Base-by-base conservation (phyloP, 768 basidiomycete genomes). In the Boletus sp. region DNA sequence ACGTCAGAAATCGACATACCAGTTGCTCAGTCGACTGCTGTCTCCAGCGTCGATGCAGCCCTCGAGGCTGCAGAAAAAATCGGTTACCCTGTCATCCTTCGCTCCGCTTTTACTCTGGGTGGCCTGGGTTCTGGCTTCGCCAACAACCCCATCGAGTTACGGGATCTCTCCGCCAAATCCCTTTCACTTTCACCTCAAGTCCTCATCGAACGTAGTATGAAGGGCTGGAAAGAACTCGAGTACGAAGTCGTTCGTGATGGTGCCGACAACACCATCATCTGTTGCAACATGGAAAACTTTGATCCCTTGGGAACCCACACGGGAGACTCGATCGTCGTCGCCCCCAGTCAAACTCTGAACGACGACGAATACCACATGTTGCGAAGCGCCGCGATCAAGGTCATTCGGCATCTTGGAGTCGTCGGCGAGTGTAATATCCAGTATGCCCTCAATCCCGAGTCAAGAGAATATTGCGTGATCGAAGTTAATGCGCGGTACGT, bases 281-380 rank as follows among this genome's bases (percentile, higher is more conserved):
- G 95, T 76, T 98, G 96, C 75, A 95, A 95, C 73, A 96, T 96
- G 93, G 93, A 98, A 75, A 98, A 99, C 75, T 99, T 99, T 61
- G 97, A 99, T 68, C 97, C 97, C 35, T 88, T 98, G 55, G 97
- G 97, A 59, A 98, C 93, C 23, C 97, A 99, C 71, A 99, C 97
- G 19, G 97, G 97, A 62, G 97, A 98, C 72, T 98, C 97, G 13
- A 99, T 99, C 68, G 97, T 99, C 65, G 94, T 98, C 40, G 97
- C 97, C 4, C 97, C 97, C 1, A 98, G 95, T 4, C 97, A 99
- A 73, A 98, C 97, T 0, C 76, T 99, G 19, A 92, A 96, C 30
- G 97, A 98, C 64, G 91, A 94, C 68, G 94, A 98, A 67, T 99
- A 98, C 74, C 96, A 99, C 75, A 98, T 98, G 97, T 79, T 98